Conservation (phyloP, 2,329 filamentous ascomycete species). For the Talaromyces sp. region DNA sequence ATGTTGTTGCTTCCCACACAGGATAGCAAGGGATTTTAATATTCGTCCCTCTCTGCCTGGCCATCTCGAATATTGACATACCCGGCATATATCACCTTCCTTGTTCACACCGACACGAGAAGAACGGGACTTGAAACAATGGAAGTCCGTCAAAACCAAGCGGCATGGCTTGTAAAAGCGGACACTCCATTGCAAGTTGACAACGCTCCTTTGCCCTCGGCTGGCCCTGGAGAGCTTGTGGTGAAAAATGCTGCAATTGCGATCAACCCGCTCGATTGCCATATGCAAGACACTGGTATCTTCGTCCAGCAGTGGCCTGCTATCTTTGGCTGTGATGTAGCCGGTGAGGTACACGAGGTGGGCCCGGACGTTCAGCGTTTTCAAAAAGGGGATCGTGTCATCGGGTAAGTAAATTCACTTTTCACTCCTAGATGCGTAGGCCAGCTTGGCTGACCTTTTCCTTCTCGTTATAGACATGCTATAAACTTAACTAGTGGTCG, state of each 20-base stretch:
- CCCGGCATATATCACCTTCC: background rate
- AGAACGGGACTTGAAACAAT: background rate
- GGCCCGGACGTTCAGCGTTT: conserved; percentile 16
- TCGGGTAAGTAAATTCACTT: conserved; percentile 13
- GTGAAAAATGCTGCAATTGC: conserved; percentile 13
- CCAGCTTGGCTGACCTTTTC: background rate
- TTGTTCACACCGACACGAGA: background rate
- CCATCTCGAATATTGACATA: background rate
- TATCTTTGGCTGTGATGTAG: conserved; percentile 8
- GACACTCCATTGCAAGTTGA: conserved; percentile 8
- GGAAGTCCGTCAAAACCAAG: conserved; percentile 10
- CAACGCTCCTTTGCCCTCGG: conserved; percentile 7
- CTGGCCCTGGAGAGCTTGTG: conserved; percentile 10
- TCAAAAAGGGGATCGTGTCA: conserved; percentile 24
- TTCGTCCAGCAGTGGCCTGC: conserved; percentile 10
- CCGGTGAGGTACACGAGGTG: conserved; percentile 4
- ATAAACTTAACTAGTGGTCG: conserved; percentile 8
- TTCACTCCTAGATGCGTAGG: background rate
- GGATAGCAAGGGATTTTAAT: too few species aligned
- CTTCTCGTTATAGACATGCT: background rate
- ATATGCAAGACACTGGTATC: conserved; percentile 10
- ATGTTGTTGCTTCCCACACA: too few species aligned
- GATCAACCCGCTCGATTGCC: conserved; percentile 14
- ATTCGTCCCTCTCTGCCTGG: background rate
- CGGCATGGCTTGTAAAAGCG: conserved; percentile 13